Conservation (phyloP, 768 basidiomycete species). For the Pholiota microspora region DNA sequence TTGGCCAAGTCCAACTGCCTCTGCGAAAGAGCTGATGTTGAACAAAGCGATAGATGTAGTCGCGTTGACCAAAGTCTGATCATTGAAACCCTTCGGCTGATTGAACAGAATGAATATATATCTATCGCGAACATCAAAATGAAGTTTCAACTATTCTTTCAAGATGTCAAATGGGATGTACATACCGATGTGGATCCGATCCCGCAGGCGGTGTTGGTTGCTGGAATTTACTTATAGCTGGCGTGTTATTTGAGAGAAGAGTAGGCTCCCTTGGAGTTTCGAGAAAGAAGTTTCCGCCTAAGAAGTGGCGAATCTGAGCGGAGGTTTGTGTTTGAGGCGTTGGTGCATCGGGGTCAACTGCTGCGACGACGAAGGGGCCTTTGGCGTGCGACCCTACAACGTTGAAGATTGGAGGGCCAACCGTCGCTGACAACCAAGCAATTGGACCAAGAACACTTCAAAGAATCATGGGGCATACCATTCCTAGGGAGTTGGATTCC, state of each 20-base stretch:
- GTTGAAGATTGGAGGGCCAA: slow-evolving; percentile 33
- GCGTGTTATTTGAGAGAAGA: slow-evolving; percentile 34
- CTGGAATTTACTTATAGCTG: slow-evolving; percentile 38
- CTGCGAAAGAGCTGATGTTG: slow-evolving; percentile 43
- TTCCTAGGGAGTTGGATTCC: slow-evolving; percentile 33
- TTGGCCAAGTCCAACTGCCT: slow-evolving; percentile 37
- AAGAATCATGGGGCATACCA: slow-evolving; percentile 18
- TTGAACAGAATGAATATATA: slow-evolving; percentile 47
- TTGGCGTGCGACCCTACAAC: slow-evolving; percentile 23
- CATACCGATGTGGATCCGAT: slow-evolving; percentile 42
- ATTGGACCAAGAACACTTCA: neutral
- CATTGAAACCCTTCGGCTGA: slow-evolving; percentile 38
- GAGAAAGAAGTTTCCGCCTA: slow-evolving; percentile 38
- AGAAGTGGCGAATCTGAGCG: slow-evolving; percentile 48
- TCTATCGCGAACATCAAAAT: slow-evolving; percentile 22
- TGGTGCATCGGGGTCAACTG: slow-evolving; percentile 50
- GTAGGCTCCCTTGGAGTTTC: slow-evolving; percentile 1
- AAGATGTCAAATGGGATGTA: no score
- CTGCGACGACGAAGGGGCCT: slow-evolving; percentile 46
- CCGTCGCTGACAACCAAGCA: slow-evolving; percentile 29
- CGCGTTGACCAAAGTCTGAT: slow-evolving; percentile 38
- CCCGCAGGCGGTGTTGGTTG: slow-evolving; percentile 42
- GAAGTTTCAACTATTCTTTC: no score
- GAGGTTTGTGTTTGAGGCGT: slow-evolving; percentile 42
- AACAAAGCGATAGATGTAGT: slow-evolving; percentile 32